Percentiles rank a stretch among this genome's conserved stretches.
phyloP scores from a whole-genome alignment of 2,329 filamentous ascomycete species.

The Neodidymelliopsis sp. region DNA sequence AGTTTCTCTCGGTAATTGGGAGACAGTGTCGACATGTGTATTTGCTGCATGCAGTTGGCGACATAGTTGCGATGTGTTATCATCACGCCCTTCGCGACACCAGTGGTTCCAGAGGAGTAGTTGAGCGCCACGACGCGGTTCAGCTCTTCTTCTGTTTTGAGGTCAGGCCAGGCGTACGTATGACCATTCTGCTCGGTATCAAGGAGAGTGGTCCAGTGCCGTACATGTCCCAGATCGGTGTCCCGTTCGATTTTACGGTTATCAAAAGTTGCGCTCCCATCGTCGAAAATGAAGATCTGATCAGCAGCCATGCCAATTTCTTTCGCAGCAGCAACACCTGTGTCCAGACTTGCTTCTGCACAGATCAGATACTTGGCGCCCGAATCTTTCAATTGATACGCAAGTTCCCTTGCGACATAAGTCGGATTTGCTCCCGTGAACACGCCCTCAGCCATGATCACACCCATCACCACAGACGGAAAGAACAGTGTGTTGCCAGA shows the following conservation, averaged over 20 bases:
- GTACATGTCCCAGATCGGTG: constrained; percentile 51
- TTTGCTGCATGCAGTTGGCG: constrained; percentile 70
- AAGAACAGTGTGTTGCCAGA: constrained; percentile 78
- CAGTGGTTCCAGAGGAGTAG: constrained; percentile 81
- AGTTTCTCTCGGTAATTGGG: constrained; percentile 58
- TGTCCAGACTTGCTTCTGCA: constrained; percentile 66
- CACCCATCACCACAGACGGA: constrained; percentile 73
- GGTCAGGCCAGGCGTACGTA: constrained; percentile 69
- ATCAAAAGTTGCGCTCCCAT: constrained; percentile 55
- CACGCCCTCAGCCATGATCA: constrained; percentile 78
- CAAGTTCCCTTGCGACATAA: constrained; percentile 74
- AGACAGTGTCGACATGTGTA: constrained; percentile 56
- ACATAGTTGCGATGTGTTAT: constrained; percentile 81
- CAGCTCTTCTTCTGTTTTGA: constrained; percentile 57
- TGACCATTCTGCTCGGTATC: constrained; percentile 56
- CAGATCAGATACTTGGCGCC: constrained; percentile 72
- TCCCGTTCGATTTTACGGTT: constrained; percentile 45
- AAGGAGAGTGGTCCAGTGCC: constrained; percentile 71
- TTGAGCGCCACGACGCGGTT: constrained; percentile 73
- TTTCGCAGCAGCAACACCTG: constrained; percentile 71
- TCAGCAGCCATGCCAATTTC: constrained; percentile 62
- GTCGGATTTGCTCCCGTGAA: constrained; percentile 78
- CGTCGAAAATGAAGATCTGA: constrained; percentile 72
- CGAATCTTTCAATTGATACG: constrained; percentile 77
- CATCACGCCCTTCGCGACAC: constrained; percentile 83